Percentiles rank a stretch among this genome's conserved stretches.
Conservation (phyloP, 805 yeast genomes). For the Tetrapisispora taiwanensis region DNA sequence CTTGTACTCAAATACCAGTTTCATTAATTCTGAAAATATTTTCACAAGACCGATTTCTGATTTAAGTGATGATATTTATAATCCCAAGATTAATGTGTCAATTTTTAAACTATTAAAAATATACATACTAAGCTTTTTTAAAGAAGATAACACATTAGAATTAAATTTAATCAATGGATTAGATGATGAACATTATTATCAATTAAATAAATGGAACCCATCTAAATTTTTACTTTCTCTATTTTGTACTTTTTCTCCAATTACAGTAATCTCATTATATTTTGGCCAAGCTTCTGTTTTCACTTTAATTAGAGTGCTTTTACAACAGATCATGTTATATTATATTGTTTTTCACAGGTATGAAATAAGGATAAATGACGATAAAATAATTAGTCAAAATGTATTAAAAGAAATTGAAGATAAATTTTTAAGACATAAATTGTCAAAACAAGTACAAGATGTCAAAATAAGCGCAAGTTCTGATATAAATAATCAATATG, state of each 20-base stretch:
- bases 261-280: slow-evolving; percentile 37
- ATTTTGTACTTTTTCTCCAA: slow-evolving; percentile 50
- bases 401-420: slow-evolving; percentile 51
- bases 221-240: slow-evolving; percentile 44
- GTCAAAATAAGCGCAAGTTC: slow-evolving; percentile 47
- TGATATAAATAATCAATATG: slow-evolving; percentile 8
- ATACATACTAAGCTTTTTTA: slow-evolving; percentile 7
- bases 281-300: slow-evolving; percentile 31
- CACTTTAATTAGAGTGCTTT: slow-evolving; percentile 28
- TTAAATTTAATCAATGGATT: background rate
- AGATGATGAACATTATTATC: slow-evolving; percentile 37
- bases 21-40: slow-evolving; percentile 4
- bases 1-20: slow-evolving; percentile 12
- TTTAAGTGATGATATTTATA: slow-evolving; percentile 16
- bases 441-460: slow-evolving; percentile 44
- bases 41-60: background rate
- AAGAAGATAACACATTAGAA: slow-evolving; percentile 5
- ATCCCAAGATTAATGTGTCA: slow-evolving; percentile 14
- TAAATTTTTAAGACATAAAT: slow-evolving; percentile 52
- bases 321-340: slow-evolving; percentile 32
- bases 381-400: slow-evolving; percentile 49
- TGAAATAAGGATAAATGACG: slow-evolving; percentile 43
- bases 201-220: slow-evolving; percentile 58
- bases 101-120: slow-evolving; percentile 16
- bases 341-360: slow-evolving; percentile 36